phyloP scores from a whole-genome alignment of 768 basidiomycete genomes.

The Tylopilus vinaceipallidus region DNA sequence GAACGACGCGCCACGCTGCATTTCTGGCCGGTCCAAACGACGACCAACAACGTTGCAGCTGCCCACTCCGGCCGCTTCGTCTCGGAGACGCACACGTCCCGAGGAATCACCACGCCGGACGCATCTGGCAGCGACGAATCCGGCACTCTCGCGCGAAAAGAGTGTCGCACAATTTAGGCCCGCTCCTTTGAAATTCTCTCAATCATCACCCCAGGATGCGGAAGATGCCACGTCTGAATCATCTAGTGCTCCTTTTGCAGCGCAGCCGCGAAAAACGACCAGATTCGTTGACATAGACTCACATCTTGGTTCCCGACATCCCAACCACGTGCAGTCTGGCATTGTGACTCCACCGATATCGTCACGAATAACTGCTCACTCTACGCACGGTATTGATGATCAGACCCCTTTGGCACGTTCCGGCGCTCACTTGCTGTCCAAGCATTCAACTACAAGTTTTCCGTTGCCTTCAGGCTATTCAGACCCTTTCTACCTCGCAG shows the following conservation, averaged over 20 bases:
- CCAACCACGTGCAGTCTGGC: background rate
- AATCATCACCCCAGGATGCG: background rate
- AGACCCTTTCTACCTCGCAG: too few relatives aligned
- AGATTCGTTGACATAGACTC: background rate
- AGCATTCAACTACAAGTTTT: too few relatives aligned
- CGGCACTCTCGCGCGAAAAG: background rate
- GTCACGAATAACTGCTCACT: conserved; percentile 3
- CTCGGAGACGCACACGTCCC: conserved; percentile 14
- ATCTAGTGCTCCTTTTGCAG: conserved; percentile 6
- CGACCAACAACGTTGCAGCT: conserved; percentile 12
- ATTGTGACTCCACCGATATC: conserved; percentile 19
- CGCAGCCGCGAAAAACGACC: conserved; percentile 3
- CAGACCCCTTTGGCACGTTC: conserved; percentile 3
- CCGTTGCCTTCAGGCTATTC: too few relatives aligned
- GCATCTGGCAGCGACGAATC: background rate
- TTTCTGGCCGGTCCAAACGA: conserved; percentile 2
- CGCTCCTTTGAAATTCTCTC: conserved; percentile 1
- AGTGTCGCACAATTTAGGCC: conserved; percentile 1
- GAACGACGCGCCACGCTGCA: background rate
- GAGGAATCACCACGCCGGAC: background rate
- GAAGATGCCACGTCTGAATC: background rate
- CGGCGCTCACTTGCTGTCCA: background rate
- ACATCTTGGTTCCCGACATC: background rate
- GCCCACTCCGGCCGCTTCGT: conserved; percentile 23
- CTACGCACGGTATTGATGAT: background rate